Evolutionary conservation across 495 filamentous ascomycete species (phyloP).

Genomic region (Hamigera avellanea): DNA sequence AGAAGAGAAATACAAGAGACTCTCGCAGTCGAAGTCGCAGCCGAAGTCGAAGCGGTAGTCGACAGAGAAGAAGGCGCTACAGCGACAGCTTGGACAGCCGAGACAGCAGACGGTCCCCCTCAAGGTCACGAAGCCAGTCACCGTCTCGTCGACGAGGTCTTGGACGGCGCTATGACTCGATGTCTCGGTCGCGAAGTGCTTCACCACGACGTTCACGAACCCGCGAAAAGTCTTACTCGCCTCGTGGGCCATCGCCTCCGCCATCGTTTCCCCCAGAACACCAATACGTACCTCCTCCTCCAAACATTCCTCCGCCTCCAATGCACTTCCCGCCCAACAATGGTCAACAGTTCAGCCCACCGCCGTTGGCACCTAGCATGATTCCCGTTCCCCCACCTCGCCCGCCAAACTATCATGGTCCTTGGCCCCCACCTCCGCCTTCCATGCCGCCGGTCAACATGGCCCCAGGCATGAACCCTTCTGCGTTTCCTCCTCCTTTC

Average conservation of each 20-base stretch:
- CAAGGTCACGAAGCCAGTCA: constrained; percentile 15
- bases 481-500: constrained; percentile 16
- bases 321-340: constrained; percentile 14
- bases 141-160: constrained; percentile 9
- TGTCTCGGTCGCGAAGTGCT: constrained; percentile 11
- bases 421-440: constrained; percentile 19
- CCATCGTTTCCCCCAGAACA: constrained; percentile 14
- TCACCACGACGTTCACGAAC: constrained; percentile 20
- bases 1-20: constrained; percentile 35
- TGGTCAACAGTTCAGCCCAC: constrained; percentile 6
- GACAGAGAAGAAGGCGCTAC: constrained; percentile 30
- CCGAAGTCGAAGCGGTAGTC: constrained; percentile 24
- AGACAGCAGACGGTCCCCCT: constrained; percentile 18
- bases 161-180: constrained; percentile 16
- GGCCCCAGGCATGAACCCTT: constrained; percentile 6
- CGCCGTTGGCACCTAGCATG: constrained; percentile 6
- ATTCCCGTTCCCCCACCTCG: constrained; percentile 11
- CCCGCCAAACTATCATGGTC: constrained; percentile 13
- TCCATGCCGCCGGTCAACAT: constrained; percentile 6
- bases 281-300: constrained; percentile 13
- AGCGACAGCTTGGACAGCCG: constrained; percentile 35
- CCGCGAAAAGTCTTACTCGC: constrained; percentile 38
- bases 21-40: constrained; percentile 16
- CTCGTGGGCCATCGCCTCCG: constrained; percentile 16
- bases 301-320: constrained; percentile 13